phyloP scores from a whole-genome alignment of 148 eudicot genomes.

The Vaccinium vitisidaea region DNA sequence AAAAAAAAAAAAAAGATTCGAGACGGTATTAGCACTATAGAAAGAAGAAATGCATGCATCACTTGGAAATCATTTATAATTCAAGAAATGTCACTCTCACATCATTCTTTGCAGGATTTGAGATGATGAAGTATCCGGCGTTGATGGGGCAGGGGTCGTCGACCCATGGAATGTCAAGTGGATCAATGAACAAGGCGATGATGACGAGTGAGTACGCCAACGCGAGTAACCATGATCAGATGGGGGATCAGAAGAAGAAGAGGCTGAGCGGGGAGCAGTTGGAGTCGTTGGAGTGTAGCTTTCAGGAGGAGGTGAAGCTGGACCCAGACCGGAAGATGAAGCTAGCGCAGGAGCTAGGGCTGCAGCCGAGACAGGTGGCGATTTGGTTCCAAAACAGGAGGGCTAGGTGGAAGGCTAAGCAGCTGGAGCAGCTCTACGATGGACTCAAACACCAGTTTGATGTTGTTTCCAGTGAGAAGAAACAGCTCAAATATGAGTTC shows the following conservation, averaged over 20 bases:
- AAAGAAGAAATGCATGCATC: too few relatives aligned
- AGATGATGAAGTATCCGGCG: slow-evolving; percentile 30
- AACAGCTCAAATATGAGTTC: slow-evolving; percentile 73
- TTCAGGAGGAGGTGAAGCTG: slow-evolving; percentile 71
- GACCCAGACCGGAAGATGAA: slow-evolving; percentile 75
- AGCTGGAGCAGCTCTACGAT: slow-evolving; percentile 68
- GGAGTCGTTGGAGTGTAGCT: slow-evolving; percentile 63
- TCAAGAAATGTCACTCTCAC: too few relatives aligned
- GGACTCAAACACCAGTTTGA: slow-evolving; percentile 60
- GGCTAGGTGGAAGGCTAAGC: slow-evolving; percentile 82
- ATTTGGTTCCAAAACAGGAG: slow-evolving; percentile 85
- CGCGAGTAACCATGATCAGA: slow-evolving; percentile 7
- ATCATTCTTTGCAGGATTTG: slow-evolving; percentile 22
- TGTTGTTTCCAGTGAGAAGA: slow-evolving; percentile 53
- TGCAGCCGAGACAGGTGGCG: slow-evolving; percentile 73
- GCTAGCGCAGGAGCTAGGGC: slow-evolving; percentile 60
- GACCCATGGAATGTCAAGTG: neutral
- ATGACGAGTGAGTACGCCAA: slow-evolving; percentile 13
- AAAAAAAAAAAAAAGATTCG: too few relatives aligned
- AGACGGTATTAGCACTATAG: too few relatives aligned
- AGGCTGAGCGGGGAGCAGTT: slow-evolving; percentile 57
- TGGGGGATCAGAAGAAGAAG: slow-evolving; percentile 44
- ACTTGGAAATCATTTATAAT: too few relatives aligned
- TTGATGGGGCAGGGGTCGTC: slow-evolving; percentile 25
- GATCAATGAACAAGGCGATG: slow-evolving; percentile 15